A percentile compares a stretch with the other conserved stretches of the same genome.
phyloP scores from a whole-genome alignment of 2,329 filamentous ascomycete genomes.

The Nectriaceae sp. region DNA sequence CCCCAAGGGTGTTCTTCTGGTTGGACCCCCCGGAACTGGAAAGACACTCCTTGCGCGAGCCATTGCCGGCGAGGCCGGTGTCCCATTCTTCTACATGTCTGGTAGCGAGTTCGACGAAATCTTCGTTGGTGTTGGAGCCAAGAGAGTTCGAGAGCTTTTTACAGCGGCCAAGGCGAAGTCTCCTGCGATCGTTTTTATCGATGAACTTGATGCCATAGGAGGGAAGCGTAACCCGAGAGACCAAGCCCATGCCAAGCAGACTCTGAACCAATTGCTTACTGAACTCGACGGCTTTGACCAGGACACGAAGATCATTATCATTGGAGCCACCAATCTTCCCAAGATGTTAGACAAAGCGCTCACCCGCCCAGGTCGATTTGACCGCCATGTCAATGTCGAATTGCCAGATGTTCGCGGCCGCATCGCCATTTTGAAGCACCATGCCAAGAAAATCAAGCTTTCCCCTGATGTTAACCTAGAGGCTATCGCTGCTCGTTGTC shows the following conservation, averaged over 20 bases:
- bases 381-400: constrained; percentile 85
- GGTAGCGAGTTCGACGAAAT: constrained; percentile 98
- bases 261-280: constrained; percentile 93
- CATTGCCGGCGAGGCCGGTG: constrained; percentile 93
- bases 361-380: constrained; percentile 91
- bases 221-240: constrained; percentile 91
- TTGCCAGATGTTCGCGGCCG: constrained; percentile 92
- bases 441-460: constrained; percentile 88
- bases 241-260: constrained; percentile 95
- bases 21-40: constrained; percentile 94
- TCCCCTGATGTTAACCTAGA: constrained; percentile 79
- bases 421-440: constrained; percentile 89
- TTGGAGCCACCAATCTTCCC: constrained; percentile 95
- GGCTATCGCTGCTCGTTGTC: constrained; percentile 81
- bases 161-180: constrained; percentile 79
- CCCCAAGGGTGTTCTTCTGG: constrained; percentile 92
- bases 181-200: constrained; percentile 92
- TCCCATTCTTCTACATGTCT: constrained; percentile 99
- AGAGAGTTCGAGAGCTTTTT: constrained; percentile 95
- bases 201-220: constrained; percentile 92
- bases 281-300: constrained; percentile 97
- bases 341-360: constrained; percentile 93
- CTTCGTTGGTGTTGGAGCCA: constrained; percentile 94
- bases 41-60: constrained; percentile 95
- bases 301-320: constrained; percentile 90